Evolutionary conservation across 2,329 filamentous ascomycete species (phyloP).

Genomic region (Diaporthe ilicicola): DNA sequence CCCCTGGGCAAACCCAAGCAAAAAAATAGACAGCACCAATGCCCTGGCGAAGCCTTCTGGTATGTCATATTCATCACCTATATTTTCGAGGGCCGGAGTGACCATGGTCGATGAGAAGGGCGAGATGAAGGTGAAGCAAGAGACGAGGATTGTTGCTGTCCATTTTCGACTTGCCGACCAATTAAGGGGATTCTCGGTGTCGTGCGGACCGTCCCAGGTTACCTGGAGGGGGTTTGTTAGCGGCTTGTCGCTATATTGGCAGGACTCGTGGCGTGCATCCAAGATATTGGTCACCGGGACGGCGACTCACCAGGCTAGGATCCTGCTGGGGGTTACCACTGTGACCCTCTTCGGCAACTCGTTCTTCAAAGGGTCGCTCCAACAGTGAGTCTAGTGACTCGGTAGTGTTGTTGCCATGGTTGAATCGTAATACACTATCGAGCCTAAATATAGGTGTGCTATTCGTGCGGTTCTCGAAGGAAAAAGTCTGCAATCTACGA

Average conservation of each 20-base stretch:
- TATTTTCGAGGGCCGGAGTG: slow-evolving; percentile 16
- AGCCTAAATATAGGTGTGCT: slow-evolving; percentile 4
- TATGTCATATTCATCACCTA: slow-evolving; percentile 16
- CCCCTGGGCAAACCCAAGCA: slow-evolving; percentile 21
- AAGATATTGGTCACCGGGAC: background rate
- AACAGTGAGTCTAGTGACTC: slow-evolving; percentile 4
- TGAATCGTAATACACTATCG: background rate
- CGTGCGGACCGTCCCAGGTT: slow-evolving; percentile 25
- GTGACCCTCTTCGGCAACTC: background rate
- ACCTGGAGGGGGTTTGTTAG: slow-evolving; percentile 1
- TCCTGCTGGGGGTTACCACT: background rate
- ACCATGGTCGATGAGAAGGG: slow-evolving; percentile 29
- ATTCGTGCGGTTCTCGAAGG: slow-evolving; percentile 2
- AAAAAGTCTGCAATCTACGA: slow-evolving; percentile 13
- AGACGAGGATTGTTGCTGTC: slow-evolving; percentile 22
- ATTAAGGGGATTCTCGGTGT: slow-evolving; percentile 23
- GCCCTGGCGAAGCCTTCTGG: slow-evolving; percentile 8
- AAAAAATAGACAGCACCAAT: slow-evolving; percentile 6
- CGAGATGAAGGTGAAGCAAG: slow-evolving; percentile 28
- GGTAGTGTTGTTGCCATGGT: background rate
- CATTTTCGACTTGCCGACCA: slow-evolving; percentile 25
- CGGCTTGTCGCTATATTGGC: background rate
- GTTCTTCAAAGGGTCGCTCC: background rate
- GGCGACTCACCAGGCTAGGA: background rate
- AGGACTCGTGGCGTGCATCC: background rate